phyloP scores from a whole-genome alignment of 768 basidiomycete species.

The Lyophyllum atratum region DNA sequence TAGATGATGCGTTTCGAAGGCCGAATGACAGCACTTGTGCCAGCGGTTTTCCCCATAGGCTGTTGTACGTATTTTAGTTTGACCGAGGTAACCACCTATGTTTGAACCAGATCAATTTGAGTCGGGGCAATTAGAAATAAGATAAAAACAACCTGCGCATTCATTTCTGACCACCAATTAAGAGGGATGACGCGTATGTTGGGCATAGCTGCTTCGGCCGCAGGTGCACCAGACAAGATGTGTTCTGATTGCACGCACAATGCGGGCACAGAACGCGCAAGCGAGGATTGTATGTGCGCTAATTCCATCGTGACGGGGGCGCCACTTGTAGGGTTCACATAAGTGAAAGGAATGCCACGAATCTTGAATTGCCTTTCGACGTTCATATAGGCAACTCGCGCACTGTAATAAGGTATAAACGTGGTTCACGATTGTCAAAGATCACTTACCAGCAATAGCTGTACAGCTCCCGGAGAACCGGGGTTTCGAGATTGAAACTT shows the following conservation, averaged over 20 bases:
- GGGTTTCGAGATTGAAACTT: slow-evolving; percentile 72
- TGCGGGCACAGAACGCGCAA: slow-evolving; percentile 78
- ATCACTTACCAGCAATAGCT: slow-evolving; percentile 78
- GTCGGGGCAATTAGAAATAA: slow-evolving; percentile 12
- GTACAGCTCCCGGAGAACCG: slow-evolving; percentile 75
- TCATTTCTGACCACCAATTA: slow-evolving; percentile 89
- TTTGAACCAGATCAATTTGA: slow-evolving; percentile 3
- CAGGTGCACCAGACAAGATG: slow-evolving; percentile 80
- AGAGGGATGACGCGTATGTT: slow-evolving; percentile 87
- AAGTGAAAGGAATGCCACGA: slow-evolving; percentile 74
- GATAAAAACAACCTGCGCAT: slow-evolving; percentile 48
- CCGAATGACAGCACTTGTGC: slow-evolving; percentile 65
- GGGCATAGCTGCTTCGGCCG: slow-evolving; percentile 90
- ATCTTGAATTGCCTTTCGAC: slow-evolving; percentile 87
- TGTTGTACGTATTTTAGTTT: slow-evolving; percentile 91
- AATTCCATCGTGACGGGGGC: slow-evolving; percentile 45
- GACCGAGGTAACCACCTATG: slow-evolving; percentile 82
- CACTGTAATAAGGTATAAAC: slow-evolving; percentile 43
- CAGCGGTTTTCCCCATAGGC: slow-evolving; percentile 72
- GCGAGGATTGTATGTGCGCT: slow-evolving; percentile 65
- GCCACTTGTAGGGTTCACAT: slow-evolving; percentile 62
- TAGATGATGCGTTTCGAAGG: slow-evolving; percentile 89
- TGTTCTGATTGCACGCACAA: slow-evolving; percentile 82
- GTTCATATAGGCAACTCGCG: slow-evolving; percentile 86
- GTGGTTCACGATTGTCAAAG: background rate